These are phyloP conservation scores for Cairneyella variabilis DNA, from an alignment of 495 filamentous ascomycete species.

Conservation along the genomic window DNA sequence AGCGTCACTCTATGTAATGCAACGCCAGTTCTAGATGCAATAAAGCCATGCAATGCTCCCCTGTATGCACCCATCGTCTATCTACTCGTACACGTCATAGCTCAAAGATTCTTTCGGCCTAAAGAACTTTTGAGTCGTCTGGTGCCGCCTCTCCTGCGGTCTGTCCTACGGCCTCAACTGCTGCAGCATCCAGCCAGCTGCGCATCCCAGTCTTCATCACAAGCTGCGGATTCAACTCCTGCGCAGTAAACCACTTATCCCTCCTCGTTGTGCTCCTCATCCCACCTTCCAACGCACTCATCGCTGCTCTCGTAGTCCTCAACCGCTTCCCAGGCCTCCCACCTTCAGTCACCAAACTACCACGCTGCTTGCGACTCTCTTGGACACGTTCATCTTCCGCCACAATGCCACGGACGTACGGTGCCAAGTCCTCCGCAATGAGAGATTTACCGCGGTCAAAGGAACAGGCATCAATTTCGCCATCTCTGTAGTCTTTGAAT, in stretches of 20 bases:
- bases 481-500: not conserved
- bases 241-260: constrained; percentile 72
- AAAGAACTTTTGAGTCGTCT: too few relatives aligned
- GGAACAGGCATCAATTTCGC: constrained; percentile 46
- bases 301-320: constrained; percentile 73
- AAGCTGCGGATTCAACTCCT: constrained; percentile 54
- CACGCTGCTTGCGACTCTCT: constrained; percentile 58
- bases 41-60: too few relatives aligned
- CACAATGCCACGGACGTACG: constrained; percentile 78
- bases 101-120: too few relatives aligned
- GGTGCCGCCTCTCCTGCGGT: too few relatives aligned
- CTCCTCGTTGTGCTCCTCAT: constrained; percentile 64
- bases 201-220: constrained; percentile 65
- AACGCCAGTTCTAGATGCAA: too few relatives aligned
- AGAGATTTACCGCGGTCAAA: constrained; percentile 65
- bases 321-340: constrained; percentile 49
- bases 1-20: too few relatives aligned
- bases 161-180: too few relatives aligned
- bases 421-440: constrained; percentile 73
- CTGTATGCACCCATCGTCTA: too few relatives aligned
- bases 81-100: too few relatives aligned
- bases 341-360: constrained; percentile 52
- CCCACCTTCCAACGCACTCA: constrained; percentile 80
- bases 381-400: constrained; percentile 67
- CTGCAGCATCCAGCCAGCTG: constrained; percentile 57